Evolutionary conservation across 176 grass and related monocot genomes (phyloP).

Genomic region (Thalia dealbata): DNA sequence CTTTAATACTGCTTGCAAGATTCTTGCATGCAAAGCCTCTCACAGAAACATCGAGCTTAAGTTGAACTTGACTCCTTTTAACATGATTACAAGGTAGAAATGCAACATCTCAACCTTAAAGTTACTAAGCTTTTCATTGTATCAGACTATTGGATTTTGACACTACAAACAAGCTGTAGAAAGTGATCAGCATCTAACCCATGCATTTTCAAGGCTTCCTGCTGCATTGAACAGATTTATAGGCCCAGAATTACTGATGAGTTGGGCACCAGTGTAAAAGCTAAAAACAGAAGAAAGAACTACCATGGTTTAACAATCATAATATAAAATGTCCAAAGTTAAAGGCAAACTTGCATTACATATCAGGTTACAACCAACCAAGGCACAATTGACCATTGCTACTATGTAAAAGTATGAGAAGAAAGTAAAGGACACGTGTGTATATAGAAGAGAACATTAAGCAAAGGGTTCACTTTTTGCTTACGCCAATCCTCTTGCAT

Average conservation of each 20-base stretch:
- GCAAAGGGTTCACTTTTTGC: constrained; percentile 16
- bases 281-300: neutral
- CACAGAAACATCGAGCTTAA: too few relatives aligned
- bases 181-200: too few relatives aligned
- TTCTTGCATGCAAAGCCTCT: too few relatives aligned
- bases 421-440: neutral
- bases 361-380: neutral
- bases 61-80: too few relatives aligned
- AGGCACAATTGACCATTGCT: neutral
- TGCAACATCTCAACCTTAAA: too few relatives aligned
- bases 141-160: too few relatives aligned
- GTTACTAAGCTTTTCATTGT: too few relatives aligned
- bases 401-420: neutral
- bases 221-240: neutral
- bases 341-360: neutral
- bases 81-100: too few relatives aligned
- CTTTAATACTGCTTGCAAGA: too few relatives aligned
- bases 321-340: neutral
- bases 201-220: neutral
- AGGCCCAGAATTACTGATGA: neutral
- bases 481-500: constrained; percentile 34
- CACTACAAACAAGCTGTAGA: too few relatives aligned
- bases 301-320: neutral
- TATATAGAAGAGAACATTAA: neutral
- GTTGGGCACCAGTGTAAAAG: neutral